Evolutionary conservation across 1,284 basidiomycete species (phyloP).

Genomic region (Moniliophthora roreri): DNA sequence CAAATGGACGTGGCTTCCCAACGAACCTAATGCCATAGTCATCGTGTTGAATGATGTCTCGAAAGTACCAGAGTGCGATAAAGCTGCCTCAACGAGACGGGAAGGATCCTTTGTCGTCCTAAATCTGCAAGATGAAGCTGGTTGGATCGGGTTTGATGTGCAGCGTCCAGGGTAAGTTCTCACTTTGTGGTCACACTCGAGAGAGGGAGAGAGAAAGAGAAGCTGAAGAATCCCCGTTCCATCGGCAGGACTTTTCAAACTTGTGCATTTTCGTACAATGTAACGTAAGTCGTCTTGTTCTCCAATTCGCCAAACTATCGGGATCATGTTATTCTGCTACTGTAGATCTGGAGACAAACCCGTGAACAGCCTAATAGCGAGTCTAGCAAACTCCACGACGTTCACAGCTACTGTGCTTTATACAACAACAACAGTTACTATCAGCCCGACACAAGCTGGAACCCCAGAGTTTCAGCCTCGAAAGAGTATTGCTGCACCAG

Average conservation of each 20-base stretch:
- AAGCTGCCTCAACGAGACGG: not conserved
- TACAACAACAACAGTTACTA: not conserved
- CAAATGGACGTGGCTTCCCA: not conserved
- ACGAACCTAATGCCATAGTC: not conserved
- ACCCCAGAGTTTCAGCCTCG: not conserved
- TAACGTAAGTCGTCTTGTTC: not conserved
- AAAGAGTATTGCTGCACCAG: not conserved
- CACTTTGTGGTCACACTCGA: too few relatives aligned
- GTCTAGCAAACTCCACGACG: not conserved
- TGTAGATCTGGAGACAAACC: not conserved
- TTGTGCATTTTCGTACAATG: not conserved
- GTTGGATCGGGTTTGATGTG: not conserved
- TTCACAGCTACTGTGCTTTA: not conserved
- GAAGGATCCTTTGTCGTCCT: slow-evolving; percentile 1
- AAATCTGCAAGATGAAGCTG: not conserved
- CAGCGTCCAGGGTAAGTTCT: not conserved
- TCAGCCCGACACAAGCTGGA: not conserved
- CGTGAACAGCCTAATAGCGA: not conserved
- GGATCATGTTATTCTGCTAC: not conserved
- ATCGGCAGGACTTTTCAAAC: slow-evolving; percentile 1
- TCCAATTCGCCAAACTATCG: not conserved
- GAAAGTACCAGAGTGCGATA: not conserved
- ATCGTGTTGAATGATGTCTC: not conserved
- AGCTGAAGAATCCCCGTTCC: not conserved
- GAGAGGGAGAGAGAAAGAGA: too few relatives aligned